Base-by-base conservation (phyloP, 768 basidiomycete species). In the Boletus sp. region DNA sequence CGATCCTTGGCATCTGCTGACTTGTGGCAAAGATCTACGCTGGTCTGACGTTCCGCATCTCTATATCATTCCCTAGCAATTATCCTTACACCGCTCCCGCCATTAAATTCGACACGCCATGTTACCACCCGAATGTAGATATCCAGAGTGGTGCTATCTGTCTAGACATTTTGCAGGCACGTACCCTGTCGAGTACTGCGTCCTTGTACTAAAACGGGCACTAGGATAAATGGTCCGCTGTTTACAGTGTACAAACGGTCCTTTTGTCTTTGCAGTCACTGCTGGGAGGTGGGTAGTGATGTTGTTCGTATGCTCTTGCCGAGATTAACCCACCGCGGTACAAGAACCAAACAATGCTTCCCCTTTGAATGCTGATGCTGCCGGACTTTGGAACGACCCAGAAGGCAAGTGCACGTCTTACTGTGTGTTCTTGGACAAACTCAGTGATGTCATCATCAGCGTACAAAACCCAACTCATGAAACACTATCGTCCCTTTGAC, bases 281-380 rank as follows among this genome's bases (percentile, higher is more conserved):
- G 37, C 80, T 96, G 47, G 93, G 93, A 64, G 92, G 92, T 92
- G 64, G 39, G 83, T 73, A n/a, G 2, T 12, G 7, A 41, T 48
- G 18, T 29, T 46, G 37, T 47, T 45, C 6, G 47, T n/a, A 17
- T n/a, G 39, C 15, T 50, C 18, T 54, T 36, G 29, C 32, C 12
- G 17, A 51, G 41, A 52, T 18, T 53, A 30, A 56, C 39, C 1
- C 36, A 29, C 20, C 51, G 17, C 40, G 54, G 30, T 47, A 35
- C 64, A 14, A 92, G 93, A 96, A 72, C 94, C 93, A 29, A 95
- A 96, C 78, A 95, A 94, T 69, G 89, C 88, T 15, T 94, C 92
- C 7, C 94, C 94, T 7, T 75, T 96, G 56, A 95, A 95, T 69
- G 77, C 86, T 7, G 93, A 95, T 62, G 94, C 94, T 2, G 90